A percentile compares a stretch with the other conserved stretches of the same genome.
Evolutionary conservation across 345 rosid species (phyloP).

Genomic region (Gynandropsis gynandra): DNA sequence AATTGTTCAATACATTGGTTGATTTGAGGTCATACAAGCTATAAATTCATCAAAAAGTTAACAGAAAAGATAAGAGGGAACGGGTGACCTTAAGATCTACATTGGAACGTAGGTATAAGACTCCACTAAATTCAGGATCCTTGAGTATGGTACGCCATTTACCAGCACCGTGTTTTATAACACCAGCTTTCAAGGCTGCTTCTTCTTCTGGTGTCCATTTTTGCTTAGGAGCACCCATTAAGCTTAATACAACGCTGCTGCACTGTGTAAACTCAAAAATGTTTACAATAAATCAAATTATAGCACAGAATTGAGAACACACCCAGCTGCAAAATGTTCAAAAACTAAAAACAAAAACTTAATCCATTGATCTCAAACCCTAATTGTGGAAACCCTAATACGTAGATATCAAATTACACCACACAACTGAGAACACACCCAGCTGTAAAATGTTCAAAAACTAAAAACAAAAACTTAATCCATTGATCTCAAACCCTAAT

Average conservation of each 20-base stretch:
- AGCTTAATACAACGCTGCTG: constrained; percentile 1
- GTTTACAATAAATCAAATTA: constrained; percentile 14
- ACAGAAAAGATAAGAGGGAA: constrained; percentile 16
- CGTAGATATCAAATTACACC: too few relatives aligned
- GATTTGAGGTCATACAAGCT: constrained; percentile 8
- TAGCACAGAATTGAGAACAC: constrained; percentile 8
- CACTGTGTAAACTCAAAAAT: constrained; percentile 4
- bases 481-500: neutral
- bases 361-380: neutral
- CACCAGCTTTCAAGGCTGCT: constrained; percentile 89
- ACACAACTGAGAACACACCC: too few relatives aligned
- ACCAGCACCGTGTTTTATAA: constrained; percentile 91
- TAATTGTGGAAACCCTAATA: too few relatives aligned
- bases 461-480: neutral
- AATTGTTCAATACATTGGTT: too few relatives aligned
- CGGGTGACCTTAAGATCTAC: constrained; percentile 87
- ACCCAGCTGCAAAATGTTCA: too few relatives aligned
- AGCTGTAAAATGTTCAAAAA: too few relatives aligned
- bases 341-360: neutral
- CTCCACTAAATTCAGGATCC: constrained; percentile 85
- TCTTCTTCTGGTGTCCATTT: constrained; percentile 99
- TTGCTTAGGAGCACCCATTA: constrained; percentile 98
- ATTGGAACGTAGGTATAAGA: constrained; percentile 84
- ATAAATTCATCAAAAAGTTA: constrained; percentile 3
- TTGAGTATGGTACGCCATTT: constrained; percentile 98